phyloP scores from a whole-genome alignment of 148 eudicot genomes.

The Salicornia ramosissima region DNA sequence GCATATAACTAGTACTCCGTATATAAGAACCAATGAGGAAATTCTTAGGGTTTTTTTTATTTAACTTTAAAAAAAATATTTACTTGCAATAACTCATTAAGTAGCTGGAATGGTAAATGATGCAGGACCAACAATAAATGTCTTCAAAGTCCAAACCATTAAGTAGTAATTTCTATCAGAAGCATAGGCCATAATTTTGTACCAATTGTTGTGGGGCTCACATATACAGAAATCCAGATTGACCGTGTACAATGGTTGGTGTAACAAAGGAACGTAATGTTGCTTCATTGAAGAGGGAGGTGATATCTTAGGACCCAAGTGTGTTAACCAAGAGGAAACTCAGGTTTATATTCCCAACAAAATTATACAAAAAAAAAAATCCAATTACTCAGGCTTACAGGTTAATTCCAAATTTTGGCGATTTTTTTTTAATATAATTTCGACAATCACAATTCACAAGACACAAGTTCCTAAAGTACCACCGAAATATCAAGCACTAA shows the following conservation, averaged over 20 bases:
- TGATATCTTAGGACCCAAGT: slow-evolving; percentile 10
- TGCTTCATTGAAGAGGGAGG: neutral
- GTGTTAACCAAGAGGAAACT: neutral
- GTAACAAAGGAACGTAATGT: neutral
- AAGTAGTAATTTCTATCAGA: slow-evolving; percentile 6
- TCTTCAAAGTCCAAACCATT: slow-evolving; percentile 18
- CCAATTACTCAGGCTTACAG: too few relatives aligned
- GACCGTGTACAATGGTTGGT: slow-evolving; percentile 8
- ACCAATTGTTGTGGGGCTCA: slow-evolving; percentile 25
- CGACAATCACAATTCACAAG: neutral
- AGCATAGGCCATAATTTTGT: slow-evolving; percentile 4
- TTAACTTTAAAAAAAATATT: too few relatives aligned
- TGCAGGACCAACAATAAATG: slow-evolving; percentile 23
- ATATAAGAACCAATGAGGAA: slow-evolving; percentile 16
- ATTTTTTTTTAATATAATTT: too few relatives aligned
- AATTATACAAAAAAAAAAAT: too few relatives aligned
- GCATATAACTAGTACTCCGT: neutral
- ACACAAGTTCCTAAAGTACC: too few relatives aligned
- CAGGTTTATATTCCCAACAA: neutral
- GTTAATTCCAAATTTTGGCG: too few relatives aligned
- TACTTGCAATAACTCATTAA: too few relatives aligned
- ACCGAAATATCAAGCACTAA: neutral
- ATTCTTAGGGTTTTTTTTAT: neutral
- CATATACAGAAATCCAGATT: neutral
- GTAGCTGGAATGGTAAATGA: slow-evolving; percentile 15